Conservation (phyloP, 805 yeast genomes). For the Sporopachydermia quercuum region DNA sequence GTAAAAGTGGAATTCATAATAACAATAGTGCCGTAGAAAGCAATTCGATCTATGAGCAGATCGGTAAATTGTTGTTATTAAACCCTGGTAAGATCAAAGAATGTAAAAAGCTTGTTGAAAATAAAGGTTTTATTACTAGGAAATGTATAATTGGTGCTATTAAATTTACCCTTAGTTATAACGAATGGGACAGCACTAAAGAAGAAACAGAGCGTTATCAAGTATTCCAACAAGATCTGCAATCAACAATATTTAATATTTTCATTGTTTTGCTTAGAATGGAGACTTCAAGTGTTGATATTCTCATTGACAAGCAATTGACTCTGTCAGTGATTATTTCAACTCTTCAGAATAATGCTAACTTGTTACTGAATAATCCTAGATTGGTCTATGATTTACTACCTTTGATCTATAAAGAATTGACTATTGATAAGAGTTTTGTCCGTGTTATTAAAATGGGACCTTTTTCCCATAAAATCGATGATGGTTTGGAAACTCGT, state of each 20-base stretch:
- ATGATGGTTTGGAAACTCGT: slow-evolving; percentile 60
- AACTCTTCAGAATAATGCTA: slow-evolving; percentile 41
- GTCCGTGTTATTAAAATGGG: slow-evolving; percentile 67
- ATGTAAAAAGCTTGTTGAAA: slow-evolving; percentile 11
- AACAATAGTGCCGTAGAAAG: slow-evolving; percentile 9
- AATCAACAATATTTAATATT: not conserved
- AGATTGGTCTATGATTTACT: slow-evolving; percentile 25
- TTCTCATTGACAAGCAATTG: slow-evolving; percentile 22
- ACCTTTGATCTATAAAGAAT: slow-evolving; percentile 37
- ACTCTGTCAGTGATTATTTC: slow-evolving; percentile 44
- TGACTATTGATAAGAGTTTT: slow-evolving; percentile 38
- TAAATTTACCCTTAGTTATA: slow-evolving; percentile 21
- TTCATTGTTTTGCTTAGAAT: not conserved
- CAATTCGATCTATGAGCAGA: slow-evolving; percentile 9
- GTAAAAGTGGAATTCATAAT: slow-evolving; percentile 3
- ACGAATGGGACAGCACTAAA: not conserved
- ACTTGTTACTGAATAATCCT: slow-evolving; percentile 26
- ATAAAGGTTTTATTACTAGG: slow-evolving; percentile 13
- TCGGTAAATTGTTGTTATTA: not conserved
- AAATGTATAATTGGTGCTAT: slow-evolving; percentile 21
- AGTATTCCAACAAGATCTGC: slow-evolving; percentile 10
- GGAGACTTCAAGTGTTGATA: not conserved
- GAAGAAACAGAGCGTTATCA: slow-evolving; percentile 10
- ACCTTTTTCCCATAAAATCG: slow-evolving; percentile 72
- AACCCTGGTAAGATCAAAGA: not conserved